Evolutionary conservation across 805 yeast species (phyloP).

Genomic region (Pichia insulana): DNA sequence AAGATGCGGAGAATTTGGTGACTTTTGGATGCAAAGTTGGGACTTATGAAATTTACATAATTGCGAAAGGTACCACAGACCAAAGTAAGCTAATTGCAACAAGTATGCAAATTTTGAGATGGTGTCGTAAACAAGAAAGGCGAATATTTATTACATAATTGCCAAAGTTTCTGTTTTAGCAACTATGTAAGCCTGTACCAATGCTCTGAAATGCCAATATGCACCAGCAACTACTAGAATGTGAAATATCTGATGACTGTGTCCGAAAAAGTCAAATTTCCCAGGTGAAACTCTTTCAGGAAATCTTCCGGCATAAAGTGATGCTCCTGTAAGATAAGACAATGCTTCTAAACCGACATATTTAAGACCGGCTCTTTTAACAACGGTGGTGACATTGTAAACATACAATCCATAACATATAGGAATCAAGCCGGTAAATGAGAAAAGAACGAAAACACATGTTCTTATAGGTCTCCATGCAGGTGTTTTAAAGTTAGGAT

Average conservation of each 20-base stretch:
- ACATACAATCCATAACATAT: conserved; percentile 41
- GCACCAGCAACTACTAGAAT: conserved; percentile 72
- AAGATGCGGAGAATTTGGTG: conserved; percentile 14
- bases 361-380: conserved; percentile 41
- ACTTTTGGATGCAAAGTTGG: conserved; percentile 22
- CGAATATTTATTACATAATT: conserved; percentile 52
- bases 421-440: conserved; percentile 70
- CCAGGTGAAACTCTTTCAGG: conserved; percentile 71
- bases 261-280: conserved; percentile 59
- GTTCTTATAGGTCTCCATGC: conserved; percentile 75
- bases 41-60: conserved; percentile 52
- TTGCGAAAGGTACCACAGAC: conserved; percentile 45
- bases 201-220: conserved; percentile 58
- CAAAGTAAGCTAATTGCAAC: conserved; percentile 50
- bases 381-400: conserved; percentile 44
- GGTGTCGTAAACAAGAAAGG: conserved; percentile 69
- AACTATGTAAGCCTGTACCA: conserved; percentile 46
- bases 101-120: conserved; percentile 55
- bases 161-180: conserved; percentile 28
- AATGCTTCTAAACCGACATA: conserved; percentile 67
- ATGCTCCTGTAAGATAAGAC: conserved; percentile 73
- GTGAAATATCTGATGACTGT: conserved; percentile 82
- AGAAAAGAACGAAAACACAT: conserved; percentile 68
- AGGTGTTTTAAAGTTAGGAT: conserved; percentile 57
- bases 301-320: conserved; percentile 63